Evolutionary conservation across 139 green algal species (phyloP).

Genomic region (Volvox reticuliferus): DNA sequence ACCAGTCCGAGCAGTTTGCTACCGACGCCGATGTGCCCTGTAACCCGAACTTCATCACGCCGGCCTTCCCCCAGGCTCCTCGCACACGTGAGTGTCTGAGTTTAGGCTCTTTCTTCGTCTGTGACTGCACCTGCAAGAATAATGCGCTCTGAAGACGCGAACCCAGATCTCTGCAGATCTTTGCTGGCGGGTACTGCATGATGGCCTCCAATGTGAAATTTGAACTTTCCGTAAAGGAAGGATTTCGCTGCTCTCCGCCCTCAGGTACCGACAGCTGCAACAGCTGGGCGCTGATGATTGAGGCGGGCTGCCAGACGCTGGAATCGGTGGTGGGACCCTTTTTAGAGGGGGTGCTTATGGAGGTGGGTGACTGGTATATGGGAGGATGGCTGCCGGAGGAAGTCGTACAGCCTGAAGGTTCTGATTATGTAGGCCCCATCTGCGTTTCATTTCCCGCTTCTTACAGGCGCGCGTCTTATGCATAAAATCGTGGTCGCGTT

Average conservation of each 20-base stretch:
- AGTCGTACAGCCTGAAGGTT: no score
- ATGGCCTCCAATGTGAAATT: no score
- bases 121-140: no score
- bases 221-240: no score
- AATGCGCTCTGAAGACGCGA: no score
- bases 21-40: not conserved
- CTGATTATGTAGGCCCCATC: no score
- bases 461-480: no score
- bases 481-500: no score
- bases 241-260: not conserved
- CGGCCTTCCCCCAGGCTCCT: constrained; percentile 24
- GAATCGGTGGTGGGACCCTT: constrained; percentile 44
- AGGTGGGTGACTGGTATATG: constrained; percentile 4
- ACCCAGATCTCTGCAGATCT: no score
- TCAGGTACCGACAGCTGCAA: constrained; percentile 43
- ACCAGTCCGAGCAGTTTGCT: not conserved
- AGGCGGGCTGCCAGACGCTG: constrained; percentile 36
- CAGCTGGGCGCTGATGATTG: constrained; percentile 39
- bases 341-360: constrained; percentile 30
- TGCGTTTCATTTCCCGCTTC: no score
- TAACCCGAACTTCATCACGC: constrained; percentile 33
- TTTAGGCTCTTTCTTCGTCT: no score
- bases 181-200: no score
- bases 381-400: not conserved
- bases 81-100: constrained; percentile 23